Base-by-base conservation (phyloP, 192 early-diverging fungal genomes). In the Coemansia sp. region DNA sequence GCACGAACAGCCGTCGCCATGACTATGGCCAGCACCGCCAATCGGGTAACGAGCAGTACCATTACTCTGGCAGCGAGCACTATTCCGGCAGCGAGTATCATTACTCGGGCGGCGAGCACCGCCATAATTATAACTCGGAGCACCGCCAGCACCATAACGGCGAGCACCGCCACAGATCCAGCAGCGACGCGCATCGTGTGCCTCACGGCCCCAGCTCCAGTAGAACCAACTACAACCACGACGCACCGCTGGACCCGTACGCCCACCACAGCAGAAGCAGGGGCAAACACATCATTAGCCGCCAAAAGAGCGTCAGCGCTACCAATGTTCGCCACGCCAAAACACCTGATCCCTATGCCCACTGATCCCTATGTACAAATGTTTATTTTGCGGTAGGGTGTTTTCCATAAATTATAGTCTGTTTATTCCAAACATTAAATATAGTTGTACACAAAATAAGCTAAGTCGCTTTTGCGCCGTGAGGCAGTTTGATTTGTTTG, bases 301-400 rank as follows among this genome's bases (percentile, higher is more conserved):
- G 54, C 11, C 48, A 28, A 50, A 54, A 61, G 15, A 53, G 47
- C 18, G 37, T 31, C 4, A 54, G 50, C 38, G 54, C 38, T 3
- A 34, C 52, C 3, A 61, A 68, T 42, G 52, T 48, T 14, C 46
- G 52, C 48, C 6, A 31, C 21, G 20, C n/a, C 42, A n/a, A 59
- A 36, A 61, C 60, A 25, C 11, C 25, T 42, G 52, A 71, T 48
- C 50, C 58, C 7, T 71, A 71, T 24, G 37, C 36, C 6, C 44
- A 65, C 36, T 71, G 56, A 60, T 12, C 8, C 14, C 26, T 54
- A 21, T 54, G 49, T 51, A 51, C 26, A 54, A 46, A 17, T 46
- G 42, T 17, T 46, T 34, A 34, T 34, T 34, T 34, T 34, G 6
- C 6, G 31, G 31, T 34, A 34, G 31, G 31, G 31, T 34, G 31